Base-by-base conservation (phyloP, 1,139 yeast genomes). In the Suhomyces bokatorum region DNA sequence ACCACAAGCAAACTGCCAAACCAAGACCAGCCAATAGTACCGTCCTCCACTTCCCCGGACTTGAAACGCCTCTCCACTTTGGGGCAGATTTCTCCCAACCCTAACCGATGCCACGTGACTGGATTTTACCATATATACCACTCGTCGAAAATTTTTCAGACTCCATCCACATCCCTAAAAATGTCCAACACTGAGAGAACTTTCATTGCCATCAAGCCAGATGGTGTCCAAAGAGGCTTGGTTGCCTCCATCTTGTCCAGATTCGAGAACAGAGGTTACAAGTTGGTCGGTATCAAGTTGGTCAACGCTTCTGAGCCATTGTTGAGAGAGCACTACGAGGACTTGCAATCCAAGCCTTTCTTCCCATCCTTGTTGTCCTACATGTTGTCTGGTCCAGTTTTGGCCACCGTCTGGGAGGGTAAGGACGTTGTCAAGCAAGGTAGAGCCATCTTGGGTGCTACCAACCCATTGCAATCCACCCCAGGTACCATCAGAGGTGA, bases 401-500 rank as follows among this genome's bases (percentile, higher is more conserved):
- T 93, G 65, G 99, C 99, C 63, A 95, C 97, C 70, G 98, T 91
- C 63, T 95, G 99, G 99, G 98, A 95, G 78, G 99, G 99, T 77
- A 93, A 91, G 82, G 97, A 93, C 69, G 99, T 85, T 71, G 99
- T 95, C 74, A 90, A 90, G 81, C 96, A 88, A 75, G 99, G 99
- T 72, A 88, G 99, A 80, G 85, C 81, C 66, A 85, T 95, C 70
- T 84, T 95, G 66, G 99, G 99, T 77, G 98, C 99, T 62, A 95
- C 99, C 77, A 91, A 95, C 88, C 99, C 99, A 70, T 82, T 87
- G 70, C 83, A 80, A 64, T 87, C 97, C 62, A 93, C 95, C 59
- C 98, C 98, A 74, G 99, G 99, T 74, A 93, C 99, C 77, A 93
- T 95, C 83, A 90, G 99, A 81, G 98, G 97, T 72, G 98, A 93